Evolutionary conservation across 768 basidiomycete species (phyloP).

Genomic region (Mycena metata): DNA sequence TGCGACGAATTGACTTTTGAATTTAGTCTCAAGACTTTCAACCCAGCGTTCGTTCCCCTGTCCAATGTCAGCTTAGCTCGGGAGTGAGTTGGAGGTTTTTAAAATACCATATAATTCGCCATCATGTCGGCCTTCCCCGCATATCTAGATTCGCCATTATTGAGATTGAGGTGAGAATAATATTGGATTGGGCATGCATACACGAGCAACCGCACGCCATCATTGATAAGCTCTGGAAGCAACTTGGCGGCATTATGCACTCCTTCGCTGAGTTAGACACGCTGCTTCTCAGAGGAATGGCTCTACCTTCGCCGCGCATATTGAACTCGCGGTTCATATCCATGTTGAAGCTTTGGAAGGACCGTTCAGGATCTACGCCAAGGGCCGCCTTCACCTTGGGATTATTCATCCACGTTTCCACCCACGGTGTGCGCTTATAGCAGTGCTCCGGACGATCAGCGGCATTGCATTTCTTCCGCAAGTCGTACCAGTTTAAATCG

Average conservation of each 20-base stretch:
- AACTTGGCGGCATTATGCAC: conserved; percentile 51
- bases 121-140: conserved; percentile 25
- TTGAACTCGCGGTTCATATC: conserved; percentile 63
- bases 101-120: conserved; percentile 40
- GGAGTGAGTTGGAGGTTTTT: neutral
- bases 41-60: conserved; percentile 61
- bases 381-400: conserved; percentile 60
- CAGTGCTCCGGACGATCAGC: conserved; percentile 51
- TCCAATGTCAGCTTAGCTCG: conserved; percentile 47
- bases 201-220: conserved; percentile 63
- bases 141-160: conserved; percentile 5
- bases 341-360: conserved; percentile 45
- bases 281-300: neutral
- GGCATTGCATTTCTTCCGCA: conserved; percentile 59
- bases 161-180: neutral
- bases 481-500: conserved; percentile 66
- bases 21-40: conserved; percentile 52
- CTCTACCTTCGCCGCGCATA: conserved; percentile 55
- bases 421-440: conserved; percentile 60
- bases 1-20: conserved; percentile 53
- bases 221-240: conserved; percentile 61
- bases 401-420: conserved; percentile 66
- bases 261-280: conserved; percentile 41
- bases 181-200: conserved; percentile 39
- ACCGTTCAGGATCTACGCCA: conserved; percentile 49